Conservation (phyloP, 768 basidiomycete species). For the Russula brevipes region DNA sequence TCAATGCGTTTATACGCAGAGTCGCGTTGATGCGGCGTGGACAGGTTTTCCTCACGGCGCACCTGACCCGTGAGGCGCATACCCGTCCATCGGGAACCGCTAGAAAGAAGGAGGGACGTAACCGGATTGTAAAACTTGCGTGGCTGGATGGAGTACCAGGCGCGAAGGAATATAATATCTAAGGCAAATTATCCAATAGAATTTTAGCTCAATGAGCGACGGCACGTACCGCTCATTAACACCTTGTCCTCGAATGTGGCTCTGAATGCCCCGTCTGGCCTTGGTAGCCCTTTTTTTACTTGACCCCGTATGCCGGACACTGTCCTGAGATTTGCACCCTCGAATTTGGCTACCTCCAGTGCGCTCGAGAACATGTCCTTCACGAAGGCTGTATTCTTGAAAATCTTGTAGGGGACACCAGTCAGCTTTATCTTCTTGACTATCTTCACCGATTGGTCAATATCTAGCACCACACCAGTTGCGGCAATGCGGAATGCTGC, state of each 20-base stretch:
- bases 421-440: slow-evolving; percentile 98
- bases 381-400: slow-evolving; percentile 97
- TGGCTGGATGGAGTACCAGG: slow-evolving; percentile 95
- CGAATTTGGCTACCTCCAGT: slow-evolving; percentile 96
- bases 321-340: slow-evolving; percentile 93
- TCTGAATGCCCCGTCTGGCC: slow-evolving; percentile 91
- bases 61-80: slow-evolving; percentile 97
- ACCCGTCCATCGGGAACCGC: slow-evolving; percentile 81
- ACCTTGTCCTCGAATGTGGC: slow-evolving; percentile 99
- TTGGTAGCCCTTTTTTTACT: slow-evolving; percentile 92
- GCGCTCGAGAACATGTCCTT: slow-evolving; percentile 95
- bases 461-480: slow-evolving; percentile 90
- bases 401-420: slow-evolving; percentile 93
- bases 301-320: slow-evolving; percentile 96
- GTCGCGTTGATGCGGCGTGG: slow-evolving; percentile 75
- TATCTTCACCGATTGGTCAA: slow-evolving; percentile 88
- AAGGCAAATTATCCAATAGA: background rate
- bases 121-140: slow-evolving; percentile 96
- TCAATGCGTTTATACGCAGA: slow-evolving; percentile 85
- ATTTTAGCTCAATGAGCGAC: background rate
- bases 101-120: slow-evolving; percentile 78
- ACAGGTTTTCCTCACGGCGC: slow-evolving; percentile 75
- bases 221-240: slow-evolving; percentile 79
- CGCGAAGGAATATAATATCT: slow-evolving; percentile 94
- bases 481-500: slow-evolving; percentile 86